Conservation (phyloP, 2,329 filamentous ascomycete species). For the Aspergillus pseudoglaucus region DNA sequence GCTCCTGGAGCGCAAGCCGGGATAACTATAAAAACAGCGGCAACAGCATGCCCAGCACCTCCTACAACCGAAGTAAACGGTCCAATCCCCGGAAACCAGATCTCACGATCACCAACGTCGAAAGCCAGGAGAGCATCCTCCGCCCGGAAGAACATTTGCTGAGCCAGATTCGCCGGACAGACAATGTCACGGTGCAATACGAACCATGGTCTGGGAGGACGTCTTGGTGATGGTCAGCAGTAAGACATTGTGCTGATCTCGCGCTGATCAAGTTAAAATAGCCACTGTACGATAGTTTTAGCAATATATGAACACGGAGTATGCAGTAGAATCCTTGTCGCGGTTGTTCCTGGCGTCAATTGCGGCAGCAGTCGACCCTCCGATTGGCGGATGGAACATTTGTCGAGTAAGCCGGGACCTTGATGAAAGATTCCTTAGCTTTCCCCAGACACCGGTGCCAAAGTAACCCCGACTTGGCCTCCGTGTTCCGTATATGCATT, state of each 20-base stretch:
- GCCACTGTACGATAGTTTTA: too few relatives aligned
- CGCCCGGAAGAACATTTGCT: conserved; percentile 3
- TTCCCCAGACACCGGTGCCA: too few relatives aligned
- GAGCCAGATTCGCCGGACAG: conserved; percentile 14
- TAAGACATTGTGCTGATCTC: background rate
- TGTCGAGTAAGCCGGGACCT: too few relatives aligned
- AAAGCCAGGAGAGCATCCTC: conserved; percentile 17
- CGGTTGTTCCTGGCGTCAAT: background rate
- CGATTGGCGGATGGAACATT: too few relatives aligned
- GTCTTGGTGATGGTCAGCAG: background rate
- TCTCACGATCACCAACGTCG: background rate
- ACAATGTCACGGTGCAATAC: conserved; percentile 17
- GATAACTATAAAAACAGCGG: conserved; percentile 7
- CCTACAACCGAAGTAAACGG: background rate
- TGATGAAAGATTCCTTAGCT: too few relatives aligned
- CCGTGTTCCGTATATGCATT: too few relatives aligned
- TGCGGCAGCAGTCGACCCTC: too few relatives aligned
- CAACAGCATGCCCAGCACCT: background rate
- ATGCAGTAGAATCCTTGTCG: too few relatives aligned
- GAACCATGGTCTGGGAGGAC: conserved; percentile 1
- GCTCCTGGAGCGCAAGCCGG: conserved; percentile 2
- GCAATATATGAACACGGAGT: too few relatives aligned
- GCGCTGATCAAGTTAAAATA: too few relatives aligned
- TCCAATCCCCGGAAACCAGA: conserved; percentile 2
- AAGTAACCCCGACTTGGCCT: too few relatives aligned